Evolutionary conservation across 2,329 filamentous ascomycete species (phyloP).

Genomic region (Exserohilum turcica): DNA sequence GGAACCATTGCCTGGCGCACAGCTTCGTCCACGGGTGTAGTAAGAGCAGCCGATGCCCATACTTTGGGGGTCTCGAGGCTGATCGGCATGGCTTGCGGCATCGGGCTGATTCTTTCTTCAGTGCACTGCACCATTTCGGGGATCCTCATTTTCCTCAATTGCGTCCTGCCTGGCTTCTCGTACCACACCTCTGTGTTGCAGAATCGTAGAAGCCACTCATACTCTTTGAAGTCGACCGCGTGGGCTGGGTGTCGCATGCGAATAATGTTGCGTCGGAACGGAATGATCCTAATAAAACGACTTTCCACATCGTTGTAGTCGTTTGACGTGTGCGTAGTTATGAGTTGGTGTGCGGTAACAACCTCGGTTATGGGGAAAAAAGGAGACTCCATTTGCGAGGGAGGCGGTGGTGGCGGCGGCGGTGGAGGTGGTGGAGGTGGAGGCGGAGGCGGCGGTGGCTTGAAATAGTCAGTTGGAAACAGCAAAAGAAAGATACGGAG

Average conservation of each 20-base stretch:
- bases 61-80: constrained; percentile 33
- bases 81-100: constrained; percentile 23
- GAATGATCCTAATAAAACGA: constrained; percentile 25
- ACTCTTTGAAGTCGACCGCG: constrained; percentile 34
- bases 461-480: background rate
- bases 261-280: constrained; percentile 36
- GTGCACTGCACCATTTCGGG: constrained; percentile 2
- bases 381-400: background rate
- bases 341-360: constrained; percentile 22
- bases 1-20: constrained; percentile 21
- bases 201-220: constrained; percentile 36
- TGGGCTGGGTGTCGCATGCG: constrained; percentile 28
- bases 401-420: constrained; percentile 20
- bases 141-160: constrained; percentile 18
- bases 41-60: constrained; percentile 39
- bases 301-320: constrained; percentile 20
- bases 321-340: constrained; percentile 28
- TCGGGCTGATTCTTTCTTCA: constrained; percentile 15
- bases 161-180: constrained; percentile 26
- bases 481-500: background rate
- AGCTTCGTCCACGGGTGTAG: constrained; percentile 32
- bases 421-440: constrained; percentile 22
- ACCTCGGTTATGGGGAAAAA: constrained; percentile 13
- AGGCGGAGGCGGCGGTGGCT: background rate
- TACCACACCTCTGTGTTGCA: constrained; percentile 39